These are phyloP conservation scores for Apiotrichum domesticum DNA, from an alignment of 1,284 basidiomycete genomes.

Conservation along the genomic window DNA sequence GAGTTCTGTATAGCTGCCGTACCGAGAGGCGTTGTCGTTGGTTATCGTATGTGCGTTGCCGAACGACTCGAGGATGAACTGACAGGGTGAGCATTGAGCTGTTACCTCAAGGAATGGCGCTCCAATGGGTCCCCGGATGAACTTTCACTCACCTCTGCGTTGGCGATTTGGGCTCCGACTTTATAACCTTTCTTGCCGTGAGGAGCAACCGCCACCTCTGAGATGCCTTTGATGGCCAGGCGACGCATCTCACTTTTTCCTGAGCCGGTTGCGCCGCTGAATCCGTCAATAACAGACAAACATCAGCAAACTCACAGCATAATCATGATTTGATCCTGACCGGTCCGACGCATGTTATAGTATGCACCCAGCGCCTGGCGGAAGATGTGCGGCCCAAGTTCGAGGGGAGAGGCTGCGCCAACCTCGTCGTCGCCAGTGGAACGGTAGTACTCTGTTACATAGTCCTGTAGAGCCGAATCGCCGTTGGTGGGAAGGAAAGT, in stretches of 20 bases:
- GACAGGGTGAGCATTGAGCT: neutral
- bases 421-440: slow-evolving; percentile 51
- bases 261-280: slow-evolving; percentile 82
- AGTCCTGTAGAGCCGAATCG: slow-evolving; percentile 74
- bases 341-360: slow-evolving; percentile 91
- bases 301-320: slow-evolving; percentile 58
- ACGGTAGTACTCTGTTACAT: slow-evolving; percentile 64
- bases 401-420: slow-evolving; percentile 17
- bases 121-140: no score
- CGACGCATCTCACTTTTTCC: slow-evolving; percentile 89
- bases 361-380: slow-evolving; percentile 84
- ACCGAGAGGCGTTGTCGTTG: slow-evolving; percentile 82
- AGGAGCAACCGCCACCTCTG: slow-evolving; percentile 78
- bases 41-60: slow-evolving; percentile 80
- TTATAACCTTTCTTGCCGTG: slow-evolving; percentile 93
- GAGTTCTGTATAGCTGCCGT: slow-evolving; percentile 77
- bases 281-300: neutral
- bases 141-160: slow-evolving; percentile 57
- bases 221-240: slow-evolving; percentile 80
- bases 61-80: slow-evolving; percentile 88
- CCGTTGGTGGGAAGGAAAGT: slow-evolving; percentile 74
- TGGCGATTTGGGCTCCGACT: slow-evolving; percentile 75
- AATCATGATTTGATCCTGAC: slow-evolving; percentile 84
- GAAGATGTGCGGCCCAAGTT: slow-evolving; percentile 74
- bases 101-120: no score